Conservation (phyloP, 768 basidiomycete genomes). For the Naematelia aurantialba region DNA sequence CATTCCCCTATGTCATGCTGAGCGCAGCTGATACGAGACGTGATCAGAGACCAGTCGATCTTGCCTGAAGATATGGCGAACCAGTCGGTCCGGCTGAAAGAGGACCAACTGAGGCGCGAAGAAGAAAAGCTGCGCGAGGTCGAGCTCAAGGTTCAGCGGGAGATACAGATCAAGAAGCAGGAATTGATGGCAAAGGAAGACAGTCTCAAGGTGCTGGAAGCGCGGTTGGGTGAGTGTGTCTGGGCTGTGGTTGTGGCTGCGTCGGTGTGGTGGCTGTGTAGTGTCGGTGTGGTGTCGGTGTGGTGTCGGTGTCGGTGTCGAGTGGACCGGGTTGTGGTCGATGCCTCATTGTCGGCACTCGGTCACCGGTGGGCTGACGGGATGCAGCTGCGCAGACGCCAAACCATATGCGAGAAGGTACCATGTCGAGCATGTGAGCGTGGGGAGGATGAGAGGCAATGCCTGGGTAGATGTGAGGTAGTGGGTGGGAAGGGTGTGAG, state of each 20-base stretch:
- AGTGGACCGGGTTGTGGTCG: too few relatives aligned
- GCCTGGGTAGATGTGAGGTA: not conserved
- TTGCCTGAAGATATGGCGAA: conserved; percentile 94
- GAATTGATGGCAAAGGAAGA: conserved; percentile 95
- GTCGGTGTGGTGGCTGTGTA: too few relatives aligned
- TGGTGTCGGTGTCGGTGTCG: too few relatives aligned
- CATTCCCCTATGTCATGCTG: conserved; percentile 17
- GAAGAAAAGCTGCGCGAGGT: conserved; percentile 99
- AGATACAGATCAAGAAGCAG: conserved; percentile 96
- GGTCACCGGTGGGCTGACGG: too few relatives aligned
- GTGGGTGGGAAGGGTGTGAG: not conserved
- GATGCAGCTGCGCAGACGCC: not conserved
- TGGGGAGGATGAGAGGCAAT: not conserved
- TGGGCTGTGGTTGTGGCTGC: too few relatives aligned
- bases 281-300: too few relatives aligned
- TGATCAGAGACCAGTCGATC: conserved; percentile 66
- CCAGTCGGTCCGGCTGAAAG: conserved; percentile 95
- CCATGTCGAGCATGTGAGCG: not conserved
- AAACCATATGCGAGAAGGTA: conserved; percentile 2
- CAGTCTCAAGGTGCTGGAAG: conserved; percentile 49
- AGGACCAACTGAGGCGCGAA: conserved; percentile 94
- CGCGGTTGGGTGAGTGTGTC: conserved; percentile 44
- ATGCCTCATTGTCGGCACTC: too few relatives aligned
- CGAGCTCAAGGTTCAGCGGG: conserved; percentile 94
- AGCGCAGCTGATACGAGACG: not conserved